Conservation (phyloP, 176 grass and related monocot genomes). For the Oryza longistaminata region DNA sequence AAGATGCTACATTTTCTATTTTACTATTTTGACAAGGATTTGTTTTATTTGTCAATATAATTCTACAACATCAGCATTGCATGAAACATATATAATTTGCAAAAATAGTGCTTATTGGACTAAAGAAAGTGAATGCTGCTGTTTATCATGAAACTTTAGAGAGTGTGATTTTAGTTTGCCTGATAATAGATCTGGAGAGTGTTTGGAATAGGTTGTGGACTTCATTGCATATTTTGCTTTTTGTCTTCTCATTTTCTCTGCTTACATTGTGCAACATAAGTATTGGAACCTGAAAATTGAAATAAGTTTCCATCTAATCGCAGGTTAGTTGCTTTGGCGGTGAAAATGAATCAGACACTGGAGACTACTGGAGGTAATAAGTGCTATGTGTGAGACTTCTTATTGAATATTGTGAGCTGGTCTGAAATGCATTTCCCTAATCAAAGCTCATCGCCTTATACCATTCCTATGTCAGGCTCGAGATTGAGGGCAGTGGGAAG, state of each 20-base stretch:
- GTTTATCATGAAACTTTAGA: constrained; percentile 16
- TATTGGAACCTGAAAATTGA: neutral
- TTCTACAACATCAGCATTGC: neutral
- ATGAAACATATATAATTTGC: neutral
- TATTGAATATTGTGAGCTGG: neutral
- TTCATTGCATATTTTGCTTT: neutral
- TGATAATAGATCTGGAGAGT: neutral
- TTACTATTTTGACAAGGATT: neutral
- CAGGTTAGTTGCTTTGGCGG: constrained; percentile 94
- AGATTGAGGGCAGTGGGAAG: constrained; percentile 70
- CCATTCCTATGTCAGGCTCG: constrained; percentile 49
- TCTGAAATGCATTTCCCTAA: neutral
- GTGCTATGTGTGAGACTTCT: neutral
- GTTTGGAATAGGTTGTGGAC: neutral
- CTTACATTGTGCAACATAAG: neutral
- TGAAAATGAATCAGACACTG: constrained; percentile 79
- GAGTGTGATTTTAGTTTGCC: neutral
- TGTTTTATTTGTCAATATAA: neutral
- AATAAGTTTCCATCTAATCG: constrained; percentile 28
- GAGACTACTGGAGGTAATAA: constrained; percentile 91
- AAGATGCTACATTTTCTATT: neutral
- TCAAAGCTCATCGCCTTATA: neutral
- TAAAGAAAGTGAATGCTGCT: neutral
- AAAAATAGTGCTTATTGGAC: neutral
- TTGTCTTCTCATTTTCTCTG: neutral